Percentiles rank a stretch among this genome's conserved stretches.
Evolutionary conservation across 2,329 filamentous ascomycete genomes (phyloP).

Genomic region (Pseudogymnoascus sp.): DNA sequence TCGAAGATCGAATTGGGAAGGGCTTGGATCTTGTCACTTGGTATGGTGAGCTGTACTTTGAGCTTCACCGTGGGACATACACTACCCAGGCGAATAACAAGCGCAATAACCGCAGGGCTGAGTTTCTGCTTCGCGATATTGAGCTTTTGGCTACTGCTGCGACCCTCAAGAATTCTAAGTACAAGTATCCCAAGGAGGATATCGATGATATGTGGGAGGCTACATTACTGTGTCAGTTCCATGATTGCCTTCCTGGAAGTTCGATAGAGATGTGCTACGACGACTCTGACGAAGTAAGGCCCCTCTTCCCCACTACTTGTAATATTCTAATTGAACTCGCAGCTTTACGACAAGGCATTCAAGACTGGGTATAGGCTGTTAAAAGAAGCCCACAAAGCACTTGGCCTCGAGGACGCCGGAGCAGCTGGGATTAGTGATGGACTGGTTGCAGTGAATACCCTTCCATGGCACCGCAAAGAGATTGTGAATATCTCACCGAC

Average conservation of each 20-base stretch:
- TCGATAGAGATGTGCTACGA: slow-evolving; percentile 98
- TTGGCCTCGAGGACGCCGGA: slow-evolving; percentile 52
- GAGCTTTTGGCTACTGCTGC: slow-evolving; percentile 84
- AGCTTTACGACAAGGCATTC: slow-evolving; percentile 79
- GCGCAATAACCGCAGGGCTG: slow-evolving; percentile 79
- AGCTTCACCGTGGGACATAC: slow-evolving; percentile 93
- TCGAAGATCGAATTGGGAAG: slow-evolving; percentile 65
- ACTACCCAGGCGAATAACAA: slow-evolving; percentile 98
- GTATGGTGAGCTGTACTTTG: slow-evolving; percentile 98
- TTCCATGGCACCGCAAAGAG: slow-evolving; percentile 77
- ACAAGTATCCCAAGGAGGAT: slow-evolving; percentile 89
- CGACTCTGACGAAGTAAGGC: slow-evolving; percentile 70
- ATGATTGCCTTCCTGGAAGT: slow-evolving; percentile 92
- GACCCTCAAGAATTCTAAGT: slow-evolving; percentile 62
- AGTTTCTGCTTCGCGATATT: slow-evolving; percentile 78
- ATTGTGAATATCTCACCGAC: slow-evolving; percentile 56
- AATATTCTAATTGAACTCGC: background rate
- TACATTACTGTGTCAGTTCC: slow-evolving; percentile 89
- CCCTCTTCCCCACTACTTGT: background rate
- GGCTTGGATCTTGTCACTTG: slow-evolving; percentile 75
- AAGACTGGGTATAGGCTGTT: slow-evolving; percentile 66
- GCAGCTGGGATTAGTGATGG: slow-evolving; percentile 36
- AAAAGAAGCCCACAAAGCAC: slow-evolving; percentile 57
- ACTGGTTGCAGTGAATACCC: slow-evolving; percentile 68
- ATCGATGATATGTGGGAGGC: slow-evolving; percentile 95